Conservation (phyloP, 2,329 filamentous ascomycete genomes). For the Penicillium sp. region DNA sequence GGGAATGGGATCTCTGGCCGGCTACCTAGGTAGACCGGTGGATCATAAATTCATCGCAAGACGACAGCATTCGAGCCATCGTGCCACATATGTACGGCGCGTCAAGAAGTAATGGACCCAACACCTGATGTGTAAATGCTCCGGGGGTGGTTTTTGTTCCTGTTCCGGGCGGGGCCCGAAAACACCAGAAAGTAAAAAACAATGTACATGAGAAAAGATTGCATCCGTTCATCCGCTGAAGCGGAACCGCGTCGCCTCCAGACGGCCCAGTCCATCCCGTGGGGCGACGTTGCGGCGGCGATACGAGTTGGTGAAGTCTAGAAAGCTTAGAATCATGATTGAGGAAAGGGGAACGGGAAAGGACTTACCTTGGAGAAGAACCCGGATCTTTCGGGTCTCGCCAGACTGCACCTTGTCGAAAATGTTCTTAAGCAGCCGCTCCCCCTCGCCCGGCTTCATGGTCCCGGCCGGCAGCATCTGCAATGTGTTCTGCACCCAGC, state of each 20-base stretch:
- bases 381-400: conserved; percentile 73
- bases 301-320: conserved; percentile 92
- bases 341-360: neutral
- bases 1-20: neutral
- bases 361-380: conserved; percentile 62
- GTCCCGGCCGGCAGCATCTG: conserved; percentile 77
- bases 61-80: conserved; percentile 17
- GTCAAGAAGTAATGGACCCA: conserved; percentile 16
- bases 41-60: conserved; percentile 24
- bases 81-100: conserved; percentile 19
- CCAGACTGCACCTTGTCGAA: conserved; percentile 67
- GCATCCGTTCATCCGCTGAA: conserved; percentile 54
- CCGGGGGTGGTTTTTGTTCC: conserved; percentile 11
- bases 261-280: conserved; percentile 77
- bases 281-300: conserved; percentile 92
- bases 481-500: conserved; percentile 80
- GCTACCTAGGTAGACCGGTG: conserved; percentile 4
- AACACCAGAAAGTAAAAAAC: conserved; percentile 6
- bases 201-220: conserved; percentile 12
- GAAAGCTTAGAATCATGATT: neutral
- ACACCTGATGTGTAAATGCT: conserved; percentile 25
- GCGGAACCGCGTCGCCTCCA: conserved; percentile 83
- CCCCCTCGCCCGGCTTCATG: conserved; percentile 72
- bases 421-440: conserved; percentile 75
- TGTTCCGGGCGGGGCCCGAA: conserved; percentile 8